Conservation (phyloP, 1,284 basidiomycete genomes). For the Sporisorium iseilematis-ciliati region DNA sequence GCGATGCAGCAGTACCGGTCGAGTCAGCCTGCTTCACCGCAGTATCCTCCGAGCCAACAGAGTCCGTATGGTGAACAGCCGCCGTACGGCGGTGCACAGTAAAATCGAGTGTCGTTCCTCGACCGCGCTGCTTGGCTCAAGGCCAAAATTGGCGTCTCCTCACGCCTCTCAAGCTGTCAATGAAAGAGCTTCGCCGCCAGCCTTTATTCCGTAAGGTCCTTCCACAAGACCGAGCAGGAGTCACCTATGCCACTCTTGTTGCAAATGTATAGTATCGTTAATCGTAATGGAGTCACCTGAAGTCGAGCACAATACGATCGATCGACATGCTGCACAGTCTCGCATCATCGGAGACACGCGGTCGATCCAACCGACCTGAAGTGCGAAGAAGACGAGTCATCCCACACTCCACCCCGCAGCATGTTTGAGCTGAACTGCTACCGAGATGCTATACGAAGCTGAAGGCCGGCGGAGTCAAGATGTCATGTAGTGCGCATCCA, state of each 20-base stretch:
- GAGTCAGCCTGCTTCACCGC: constrained; percentile 13
- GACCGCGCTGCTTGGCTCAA: background rate
- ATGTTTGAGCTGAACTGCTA: background rate
- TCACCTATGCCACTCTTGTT: background rate
- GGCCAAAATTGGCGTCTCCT: background rate
- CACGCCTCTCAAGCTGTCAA: too few relatives aligned
- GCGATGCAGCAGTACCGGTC: constrained; percentile 10
- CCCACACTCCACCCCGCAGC: background rate
- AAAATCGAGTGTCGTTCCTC: background rate
- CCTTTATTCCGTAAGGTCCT: too few relatives aligned
- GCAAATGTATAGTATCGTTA: constrained; percentile 1
- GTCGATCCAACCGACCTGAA: too few relatives aligned
- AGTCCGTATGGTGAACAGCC: constrained; percentile 5
- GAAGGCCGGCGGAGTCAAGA: background rate
- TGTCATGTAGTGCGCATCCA: background rate
- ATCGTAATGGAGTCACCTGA: constrained; percentile 2
- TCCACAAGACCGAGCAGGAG: too few relatives aligned
- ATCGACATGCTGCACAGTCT: too few relatives aligned
- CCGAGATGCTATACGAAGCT: background rate
- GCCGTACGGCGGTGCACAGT: constrained; percentile 12
- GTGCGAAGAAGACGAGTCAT: background rate
- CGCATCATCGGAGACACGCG: too few relatives aligned
- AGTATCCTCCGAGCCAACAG: constrained; percentile 13
- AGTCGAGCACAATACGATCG: too few relatives aligned
- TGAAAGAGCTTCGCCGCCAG: too few relatives aligned